Percentiles rank a stretch among this genome's conserved stretches.
Evolutionary conservation across 108 stramenopile species (phyloP).

Genomic region (Pseudonitzschia multistriata): DNA sequence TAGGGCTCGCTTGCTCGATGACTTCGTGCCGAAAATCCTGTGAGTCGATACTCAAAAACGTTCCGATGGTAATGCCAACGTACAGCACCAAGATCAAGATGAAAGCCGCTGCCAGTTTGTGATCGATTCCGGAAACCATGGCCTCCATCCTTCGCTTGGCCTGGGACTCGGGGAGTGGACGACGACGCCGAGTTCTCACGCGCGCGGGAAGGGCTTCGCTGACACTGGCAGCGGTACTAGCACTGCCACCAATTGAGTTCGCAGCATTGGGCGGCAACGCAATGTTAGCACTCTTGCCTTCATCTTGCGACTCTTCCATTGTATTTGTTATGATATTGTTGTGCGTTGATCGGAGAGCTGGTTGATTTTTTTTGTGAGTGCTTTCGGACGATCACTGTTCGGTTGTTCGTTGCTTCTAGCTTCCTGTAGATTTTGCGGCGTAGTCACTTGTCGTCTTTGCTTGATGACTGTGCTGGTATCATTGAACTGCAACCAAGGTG

Average conservation of each 20-base stretch:
- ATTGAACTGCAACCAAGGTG: too few relatives aligned
- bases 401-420: too few relatives aligned
- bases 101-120: constrained; percentile 22
- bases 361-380: too few relatives aligned
- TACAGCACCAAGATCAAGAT: constrained; percentile 15
- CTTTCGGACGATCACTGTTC: too few relatives aligned
- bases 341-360: neutral
- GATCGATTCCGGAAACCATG: constrained; percentile 17
- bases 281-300: neutral
- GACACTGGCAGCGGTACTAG: neutral
- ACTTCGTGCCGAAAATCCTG: constrained; percentile 6
- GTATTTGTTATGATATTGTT: neutral
- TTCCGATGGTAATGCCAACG: constrained; percentile 16
- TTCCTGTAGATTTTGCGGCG: too few relatives aligned
- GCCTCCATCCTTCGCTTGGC: constrained; percentile 37
- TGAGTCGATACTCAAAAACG: constrained; percentile 17
- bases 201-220: too few relatives aligned
- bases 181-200: neutral
- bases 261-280: neutral
- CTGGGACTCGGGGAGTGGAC: constrained; percentile 15
- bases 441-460: too few relatives aligned
- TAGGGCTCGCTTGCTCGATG: neutral
- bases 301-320: constrained; percentile 4
- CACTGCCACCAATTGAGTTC: neutral
- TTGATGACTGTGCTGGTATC: too few relatives aligned